Evolutionary conservation across 352 stramenopile genomes (phyloP), one percentile per base, ranked within the genome.

Genomic region (Pythium graminicola): DNA sequence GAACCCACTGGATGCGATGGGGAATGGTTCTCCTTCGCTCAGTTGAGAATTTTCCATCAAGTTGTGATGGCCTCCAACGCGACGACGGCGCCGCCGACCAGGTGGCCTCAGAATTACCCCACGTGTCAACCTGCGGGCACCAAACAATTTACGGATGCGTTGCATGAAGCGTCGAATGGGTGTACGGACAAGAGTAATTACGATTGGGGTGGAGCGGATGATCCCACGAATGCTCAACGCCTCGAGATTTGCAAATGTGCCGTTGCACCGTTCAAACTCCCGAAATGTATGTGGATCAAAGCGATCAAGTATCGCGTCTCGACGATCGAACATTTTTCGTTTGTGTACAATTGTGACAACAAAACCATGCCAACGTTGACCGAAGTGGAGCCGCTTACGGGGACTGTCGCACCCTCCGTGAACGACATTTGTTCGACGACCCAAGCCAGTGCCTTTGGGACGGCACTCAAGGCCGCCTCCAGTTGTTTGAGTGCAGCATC

Each of bases 251-350:
- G 47, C 32, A 35, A 43, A 0, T 54, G 47, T 24, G 41, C 19
- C 16, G 47, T 54, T 8, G 29, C 4, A 6, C 9, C 47, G 33
- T 27, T 54, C 19, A 7, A 45, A 4, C 22, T 54, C 2, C 47
- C 47, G 32, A 54, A 54, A 23, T 54, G 47, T 35, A 35, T 35
- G n/a, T 54, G 47, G 47, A 54, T 16, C 19, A 54, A 54, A 22
- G 17, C 27, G 8, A 14, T 14, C 0, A 33, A 27, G 17, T 22
- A 19, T 35, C 16, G 45, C 11, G 24, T 38, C 5, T 28, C 28
- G 33, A n/a, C 14, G 14, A 26, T 6, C 39, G 39, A 46, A 22
- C 48, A 55, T 24, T 55, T 55, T 28, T 13, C 8, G 22, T 55
- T 47, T 46, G 48, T 20, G 27, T 56, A 56, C 49, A 48, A 56